Base-by-base conservation (phyloP, 148 eudicot species). In the Rhododendron ovatum region DNA sequence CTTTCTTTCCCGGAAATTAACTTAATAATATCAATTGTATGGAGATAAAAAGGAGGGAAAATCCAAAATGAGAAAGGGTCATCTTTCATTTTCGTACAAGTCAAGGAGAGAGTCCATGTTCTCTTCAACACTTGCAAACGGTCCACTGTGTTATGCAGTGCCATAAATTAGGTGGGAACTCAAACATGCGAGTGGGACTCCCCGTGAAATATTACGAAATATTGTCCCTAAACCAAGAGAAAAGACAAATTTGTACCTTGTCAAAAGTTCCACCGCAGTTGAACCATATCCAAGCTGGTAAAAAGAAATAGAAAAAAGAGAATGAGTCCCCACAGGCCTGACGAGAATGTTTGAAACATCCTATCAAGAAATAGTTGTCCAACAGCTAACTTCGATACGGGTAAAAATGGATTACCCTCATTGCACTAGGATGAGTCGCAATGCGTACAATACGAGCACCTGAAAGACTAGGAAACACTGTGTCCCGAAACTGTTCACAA, bases 371-470 rank as follows among this genome's bases (percentile, higher is more conserved):
- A 71, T 69, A 69, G 35, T 69, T 69, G 20, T 75, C 43, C 79
- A 35, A 45, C 17, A 17, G 51, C 48, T 43, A 35, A 78, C 30
- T 48, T 84, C 12, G 20, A 45, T 39, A 43, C 1, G 71, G 81
- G 26, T 47, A 28, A 22, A 41, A 33, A 61, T 39, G 30, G 69
- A 77, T 85, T 89, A 96, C 99, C 98, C 93, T 89, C 98, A 95
- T 97, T 90, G 98, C 99, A 93, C 91, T 91, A 83, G 99, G 99
- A 91, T 97, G 99, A 76, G 99, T 94, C 79, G 99, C 99, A 79
- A 97, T 95, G 81, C 99, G 95, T 35, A 97, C 99, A 87, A 97
- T 91, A 39, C 99, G 98, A 76, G 94, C 99, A 85, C 99, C 99
- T 71, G 99, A 95, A 86, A 95, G 98, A 83, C 91, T 93, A 17